Evolutionary conservation across 306 rosid species (phyloP).

Genomic region (Fragaria ananassa): DNA sequence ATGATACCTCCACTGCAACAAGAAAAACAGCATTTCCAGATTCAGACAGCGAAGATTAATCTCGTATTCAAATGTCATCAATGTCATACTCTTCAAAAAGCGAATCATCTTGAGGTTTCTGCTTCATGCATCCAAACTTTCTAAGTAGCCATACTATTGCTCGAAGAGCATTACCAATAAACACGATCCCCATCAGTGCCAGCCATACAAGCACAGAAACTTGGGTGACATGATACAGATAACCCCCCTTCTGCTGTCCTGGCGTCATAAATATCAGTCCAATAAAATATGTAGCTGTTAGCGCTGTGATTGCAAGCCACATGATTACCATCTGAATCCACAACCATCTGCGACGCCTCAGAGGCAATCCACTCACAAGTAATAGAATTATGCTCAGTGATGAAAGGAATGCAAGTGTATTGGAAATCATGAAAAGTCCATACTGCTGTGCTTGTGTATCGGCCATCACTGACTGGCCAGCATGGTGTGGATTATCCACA

Average conservation of each 20-base stretch:
- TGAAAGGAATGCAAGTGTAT: constrained; percentile 26
- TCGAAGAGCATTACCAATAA: constrained; percentile 19
- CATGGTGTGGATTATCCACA: constrained; percentile 17
- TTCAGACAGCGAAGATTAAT: background rate
- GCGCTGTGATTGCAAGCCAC: constrained; percentile 36
- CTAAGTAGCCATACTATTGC: constrained; percentile 17
- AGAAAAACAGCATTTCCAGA: background rate
- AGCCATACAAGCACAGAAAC: constrained; percentile 27
- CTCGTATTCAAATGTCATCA: constrained; percentile 13
- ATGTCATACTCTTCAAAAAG: constrained; percentile 16
- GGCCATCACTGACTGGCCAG: constrained; percentile 30
- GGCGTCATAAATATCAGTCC: constrained; percentile 26
- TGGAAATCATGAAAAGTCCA: constrained; percentile 14
- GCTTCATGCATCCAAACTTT: constrained; percentile 24
- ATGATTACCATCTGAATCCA: constrained; percentile 37
- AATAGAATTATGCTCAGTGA: constrained; percentile 31
- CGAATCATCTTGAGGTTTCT: constrained; percentile 7
- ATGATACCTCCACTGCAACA: background rate
- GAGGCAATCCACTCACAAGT: constrained; percentile 30
- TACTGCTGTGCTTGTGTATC: background rate
- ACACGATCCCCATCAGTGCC: constrained; percentile 20
- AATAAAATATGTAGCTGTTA: constrained; percentile 18
- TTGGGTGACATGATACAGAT: constrained; percentile 19
- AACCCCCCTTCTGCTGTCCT: background rate
- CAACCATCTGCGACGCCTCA: constrained; percentile 25